phyloP scores from a whole-genome alignment of 2,329 filamentous ascomycete genomes.

The Apiospora koreana region DNA sequence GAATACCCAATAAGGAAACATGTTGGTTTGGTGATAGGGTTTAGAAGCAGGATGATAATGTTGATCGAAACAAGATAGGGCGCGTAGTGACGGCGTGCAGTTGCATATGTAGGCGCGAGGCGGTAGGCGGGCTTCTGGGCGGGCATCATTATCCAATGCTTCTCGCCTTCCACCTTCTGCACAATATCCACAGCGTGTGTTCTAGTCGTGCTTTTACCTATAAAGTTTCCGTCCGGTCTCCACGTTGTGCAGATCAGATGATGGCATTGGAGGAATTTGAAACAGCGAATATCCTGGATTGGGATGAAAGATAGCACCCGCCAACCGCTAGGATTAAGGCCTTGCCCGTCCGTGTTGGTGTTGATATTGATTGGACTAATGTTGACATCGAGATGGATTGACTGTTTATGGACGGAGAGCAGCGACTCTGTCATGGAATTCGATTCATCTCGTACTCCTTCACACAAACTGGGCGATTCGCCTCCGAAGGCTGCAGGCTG shows the following conservation, averaged over 20 bases:
- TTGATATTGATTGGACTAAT: neutral
- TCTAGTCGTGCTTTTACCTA: neutral
- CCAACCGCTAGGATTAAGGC: neutral
- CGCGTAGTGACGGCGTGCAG: neutral
- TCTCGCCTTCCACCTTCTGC: too few relatives aligned
- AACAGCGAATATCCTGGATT: neutral
- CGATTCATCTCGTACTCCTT: neutral
- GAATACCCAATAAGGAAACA: too few relatives aligned
- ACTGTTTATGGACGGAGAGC: neutral
- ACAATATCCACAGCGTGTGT: neutral
- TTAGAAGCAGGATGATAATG: neutral
- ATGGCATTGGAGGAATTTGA: slow-evolving; percentile 3
- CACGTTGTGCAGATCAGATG: slow-evolving; percentile 2
- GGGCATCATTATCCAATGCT: neutral
- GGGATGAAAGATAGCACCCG: neutral
- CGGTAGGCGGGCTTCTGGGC: too few relatives aligned
- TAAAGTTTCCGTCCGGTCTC: neutral
- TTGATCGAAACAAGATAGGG: neutral
- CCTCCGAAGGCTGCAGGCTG: neutral
- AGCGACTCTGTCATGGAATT: neutral
- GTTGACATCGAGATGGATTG: neutral
- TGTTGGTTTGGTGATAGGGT: neutral
- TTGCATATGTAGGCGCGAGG: too few relatives aligned
- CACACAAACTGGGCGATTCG: neutral
- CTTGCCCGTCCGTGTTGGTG: neutral